Evolutionary conservation across 2,329 filamentous ascomycete species (phyloP).

Genomic region (Ascomycota sp.): DNA sequence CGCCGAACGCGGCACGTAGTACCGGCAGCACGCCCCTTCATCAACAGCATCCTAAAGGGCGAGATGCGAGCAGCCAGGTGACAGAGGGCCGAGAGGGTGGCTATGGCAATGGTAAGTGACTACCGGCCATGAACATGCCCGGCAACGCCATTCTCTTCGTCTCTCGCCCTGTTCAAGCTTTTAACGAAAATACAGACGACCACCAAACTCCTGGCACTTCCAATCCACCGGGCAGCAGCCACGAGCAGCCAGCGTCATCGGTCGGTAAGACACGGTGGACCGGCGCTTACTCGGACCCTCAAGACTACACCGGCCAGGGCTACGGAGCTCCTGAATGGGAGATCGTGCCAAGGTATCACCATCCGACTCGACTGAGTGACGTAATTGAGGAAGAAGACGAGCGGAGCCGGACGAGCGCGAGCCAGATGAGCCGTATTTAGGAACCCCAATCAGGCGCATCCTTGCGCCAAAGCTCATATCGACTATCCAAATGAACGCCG

Average conservation of each 20-base stretch:
- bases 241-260: slow-evolving; percentile 11
- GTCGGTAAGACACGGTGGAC: slow-evolving; percentile 18
- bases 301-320: slow-evolving; percentile 46
- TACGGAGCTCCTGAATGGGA: slow-evolving; percentile 58
- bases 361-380: slow-evolving; percentile 74
- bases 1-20: slow-evolving; percentile 9
- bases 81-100: slow-evolving; percentile 32
- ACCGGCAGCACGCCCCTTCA: slow-evolving; percentile 3
- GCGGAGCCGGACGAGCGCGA: slow-evolving; percentile 52
- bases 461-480: slow-evolving; percentile 1
- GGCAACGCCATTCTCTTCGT: slow-evolving; percentile 32
- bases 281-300: slow-evolving; percentile 17
- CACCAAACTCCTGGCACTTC: slow-evolving; percentile 32
- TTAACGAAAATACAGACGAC: slow-evolving; percentile 23
- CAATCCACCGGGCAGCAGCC: slow-evolving; percentile 15
- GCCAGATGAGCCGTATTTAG: slow-evolving; percentile 32
- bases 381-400: slow-evolving; percentile 77
- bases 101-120: slow-evolving; percentile 54
- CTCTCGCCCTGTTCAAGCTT: slow-evolving; percentile 14
- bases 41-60: slow-evolving; percentile 4
- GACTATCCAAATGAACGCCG: background rate
- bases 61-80: slow-evolving; percentile 4
- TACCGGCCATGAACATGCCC: slow-evolving; percentile 38
- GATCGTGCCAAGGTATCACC: slow-evolving; percentile 56
- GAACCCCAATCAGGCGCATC: slow-evolving; percentile 2